Base-by-base conservation (phyloP, 345 rosid genomes). In the Camelina hispida region DNA sequence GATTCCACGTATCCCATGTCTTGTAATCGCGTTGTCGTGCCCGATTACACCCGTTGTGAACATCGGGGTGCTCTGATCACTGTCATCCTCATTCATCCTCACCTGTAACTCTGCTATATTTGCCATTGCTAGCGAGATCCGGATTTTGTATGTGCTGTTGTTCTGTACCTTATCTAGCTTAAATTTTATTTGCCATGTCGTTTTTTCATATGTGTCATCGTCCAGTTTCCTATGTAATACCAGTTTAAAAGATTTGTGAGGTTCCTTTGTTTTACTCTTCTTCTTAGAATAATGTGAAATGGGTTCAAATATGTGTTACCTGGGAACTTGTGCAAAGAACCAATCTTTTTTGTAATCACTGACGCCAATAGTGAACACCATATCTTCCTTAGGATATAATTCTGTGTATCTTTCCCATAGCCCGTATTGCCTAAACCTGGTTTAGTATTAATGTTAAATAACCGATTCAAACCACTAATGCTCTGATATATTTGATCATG, bases 1-100 rank as follows among this genome's bases (percentile, higher is more conserved):
- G 38, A 87, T 82, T 30, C 98, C 97, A 62, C 86, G 98, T 75
- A 89, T 84, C 32, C 96, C 97, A 65, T 91, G 96, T 74, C 98
- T 89, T 38, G 91, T 89, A 20, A 91, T 83, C 17, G 97, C 54
- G 72, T 91, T 94, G 80, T 89, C 98, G 66, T 80, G 84, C 38
- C 97, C 97, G 6, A 89, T 82, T 15, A 82, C 66, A 68, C 97
- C 96, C 16, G 84, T 89, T 17, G 91, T 77, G 79, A 85, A 93
- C 11, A 85, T 10, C 0, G 83, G 80, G 4, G 14, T 17, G 37
- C 10, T 58, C 12, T 66, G 10, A 68, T 82, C 62, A 72, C 44
- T 63, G 62, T 81, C 35, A 62, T 81, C 38, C 3, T 71, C 69
- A 28, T 78, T 78, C 64, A 78, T 43, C 51, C 64, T 55, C 64